phyloP scores from a whole-genome alignment of 768 basidiomycete genomes.

The Auriscalpium orientale region DNA sequence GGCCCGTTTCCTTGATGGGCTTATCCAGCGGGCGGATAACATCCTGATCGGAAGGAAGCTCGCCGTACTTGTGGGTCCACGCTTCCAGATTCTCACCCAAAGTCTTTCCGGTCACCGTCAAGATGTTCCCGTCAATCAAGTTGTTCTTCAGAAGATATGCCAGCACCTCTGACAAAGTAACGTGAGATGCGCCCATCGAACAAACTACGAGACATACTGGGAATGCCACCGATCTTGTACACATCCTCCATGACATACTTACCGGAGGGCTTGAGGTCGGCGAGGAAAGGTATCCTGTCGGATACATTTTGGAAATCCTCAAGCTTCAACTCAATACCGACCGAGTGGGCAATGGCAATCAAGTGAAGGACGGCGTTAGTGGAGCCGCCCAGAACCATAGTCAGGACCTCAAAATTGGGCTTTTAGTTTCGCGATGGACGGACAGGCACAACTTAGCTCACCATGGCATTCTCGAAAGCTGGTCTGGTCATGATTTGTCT shows the following conservation, averaged over 20 bases:
- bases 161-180: constrained; percentile 56
- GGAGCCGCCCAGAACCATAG: constrained; percentile 95
- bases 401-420: constrained; percentile 57
- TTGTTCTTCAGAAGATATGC: constrained; percentile 81
- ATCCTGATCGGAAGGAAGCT: constrained; percentile 68
- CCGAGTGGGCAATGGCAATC: constrained; percentile 94
- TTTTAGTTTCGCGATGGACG: background rate
- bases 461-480: constrained; percentile 98
- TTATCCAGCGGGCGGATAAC: constrained; percentile 82
- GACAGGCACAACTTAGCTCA: constrained; percentile 23
- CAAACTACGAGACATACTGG: constrained; percentile 49
- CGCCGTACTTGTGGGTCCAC: constrained; percentile 78
- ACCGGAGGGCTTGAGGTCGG: constrained; percentile 94
- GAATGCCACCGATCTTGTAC: constrained; percentile 92
- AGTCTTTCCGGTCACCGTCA: constrained; percentile 87
- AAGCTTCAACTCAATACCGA: constrained; percentile 79
- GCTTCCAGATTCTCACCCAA: constrained; percentile 88
- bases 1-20: constrained; percentile 85
- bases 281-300: constrained; percentile 88
- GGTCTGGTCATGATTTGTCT: constrained; percentile 94
- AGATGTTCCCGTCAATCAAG: constrained; percentile 80
- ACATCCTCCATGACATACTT: constrained; percentile 99
- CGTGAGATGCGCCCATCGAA: background rate
- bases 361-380: constrained; percentile 97
- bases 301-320: constrained; percentile 95